These are phyloP conservation scores for Canavalia gladiata DNA, from an alignment of 306 rosid genomes.

Conservation along the genomic window DNA sequence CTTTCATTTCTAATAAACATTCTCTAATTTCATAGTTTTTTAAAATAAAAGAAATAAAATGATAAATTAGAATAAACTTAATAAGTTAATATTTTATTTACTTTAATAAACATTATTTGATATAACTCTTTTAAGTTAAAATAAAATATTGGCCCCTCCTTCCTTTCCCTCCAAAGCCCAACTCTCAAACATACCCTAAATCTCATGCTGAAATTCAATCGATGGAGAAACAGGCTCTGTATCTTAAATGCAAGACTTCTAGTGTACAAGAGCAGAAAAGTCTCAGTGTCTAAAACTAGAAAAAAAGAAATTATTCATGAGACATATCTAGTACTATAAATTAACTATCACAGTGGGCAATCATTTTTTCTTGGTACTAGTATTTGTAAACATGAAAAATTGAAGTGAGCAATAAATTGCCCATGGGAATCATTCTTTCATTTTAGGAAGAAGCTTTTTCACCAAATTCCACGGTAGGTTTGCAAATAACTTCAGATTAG, in stretches of 20 bases:
- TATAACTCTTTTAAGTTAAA: too few relatives aligned
- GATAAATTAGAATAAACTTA: too few relatives aligned
- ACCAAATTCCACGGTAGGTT: neutral
- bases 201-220: neutral
- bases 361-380: neutral
- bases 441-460: neutral
- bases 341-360: neutral
- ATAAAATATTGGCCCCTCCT: too few relatives aligned
- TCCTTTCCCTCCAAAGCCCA: too few relatives aligned
- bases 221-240: conserved; percentile 15
- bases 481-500: neutral
- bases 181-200: too few relatives aligned
- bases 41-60: too few relatives aligned
- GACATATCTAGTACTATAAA: neutral
- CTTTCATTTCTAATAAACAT: too few relatives aligned
- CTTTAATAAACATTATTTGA: too few relatives aligned
- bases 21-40: too few relatives aligned
- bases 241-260: neutral
- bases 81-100: too few relatives aligned
- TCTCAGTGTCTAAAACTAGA: conserved; percentile 3
- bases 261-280: conserved; percentile 10
- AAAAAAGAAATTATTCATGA: neutral
- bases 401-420: neutral
- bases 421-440: conserved; percentile 9
- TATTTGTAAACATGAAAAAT: neutral